Percentiles rank a stretch among this genome's conserved stretches.
Conservation (phyloP, 768 basidiomycete species). For the Rhodotorula kratochvilovae region DNA sequence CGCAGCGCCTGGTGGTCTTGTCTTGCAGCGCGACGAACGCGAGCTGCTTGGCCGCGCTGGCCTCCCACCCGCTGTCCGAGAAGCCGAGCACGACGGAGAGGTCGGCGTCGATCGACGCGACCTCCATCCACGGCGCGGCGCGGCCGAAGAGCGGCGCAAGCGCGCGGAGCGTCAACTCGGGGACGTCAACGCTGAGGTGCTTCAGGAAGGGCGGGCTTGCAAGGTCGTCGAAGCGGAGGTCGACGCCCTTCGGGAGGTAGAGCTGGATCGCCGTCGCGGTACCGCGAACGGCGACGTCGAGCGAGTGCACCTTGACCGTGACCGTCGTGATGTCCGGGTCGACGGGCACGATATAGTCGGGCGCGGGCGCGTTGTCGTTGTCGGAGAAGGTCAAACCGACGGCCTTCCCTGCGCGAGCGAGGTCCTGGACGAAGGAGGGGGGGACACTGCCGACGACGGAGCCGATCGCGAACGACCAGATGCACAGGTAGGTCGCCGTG, state of each 20-base stretch:
- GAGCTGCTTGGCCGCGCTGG: slow-evolving; percentile 56
- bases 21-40: slow-evolving; percentile 71
- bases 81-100: slow-evolving; percentile 62
- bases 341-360: slow-evolving; percentile 59
- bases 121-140: slow-evolving; percentile 37
- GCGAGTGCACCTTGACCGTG: slow-evolving; percentile 58
- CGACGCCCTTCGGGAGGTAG: slow-evolving; percentile 59
- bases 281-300: slow-evolving; percentile 60
- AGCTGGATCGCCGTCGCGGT: slow-evolving; percentile 58
- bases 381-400: slow-evolving; percentile 72
- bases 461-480: slow-evolving; percentile 84
- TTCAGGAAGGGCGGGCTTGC: slow-evolving; percentile 65
- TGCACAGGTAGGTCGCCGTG: slow-evolving; percentile 78
- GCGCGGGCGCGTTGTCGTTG: slow-evolving; percentile 61
- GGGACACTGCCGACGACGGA: slow-evolving; percentile 58
- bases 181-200: slow-evolving; percentile 36
- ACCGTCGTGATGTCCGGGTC: slow-evolving; percentile 89
- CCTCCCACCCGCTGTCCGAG: slow-evolving; percentile 58
- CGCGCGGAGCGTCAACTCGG: not conserved
- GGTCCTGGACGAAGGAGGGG: slow-evolving; percentile 55
- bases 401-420: slow-evolving; percentile 57
- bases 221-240: slow-evolving; percentile 68
- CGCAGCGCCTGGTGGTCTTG: slow-evolving; percentile 54
- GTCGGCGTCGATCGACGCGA: slow-evolving; percentile 32
- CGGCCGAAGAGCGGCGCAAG: slow-evolving; percentile 28